Evolutionary conservation across 2,329 filamentous ascomycete species (phyloP).

Genomic region (Neurospora sp.): DNA sequence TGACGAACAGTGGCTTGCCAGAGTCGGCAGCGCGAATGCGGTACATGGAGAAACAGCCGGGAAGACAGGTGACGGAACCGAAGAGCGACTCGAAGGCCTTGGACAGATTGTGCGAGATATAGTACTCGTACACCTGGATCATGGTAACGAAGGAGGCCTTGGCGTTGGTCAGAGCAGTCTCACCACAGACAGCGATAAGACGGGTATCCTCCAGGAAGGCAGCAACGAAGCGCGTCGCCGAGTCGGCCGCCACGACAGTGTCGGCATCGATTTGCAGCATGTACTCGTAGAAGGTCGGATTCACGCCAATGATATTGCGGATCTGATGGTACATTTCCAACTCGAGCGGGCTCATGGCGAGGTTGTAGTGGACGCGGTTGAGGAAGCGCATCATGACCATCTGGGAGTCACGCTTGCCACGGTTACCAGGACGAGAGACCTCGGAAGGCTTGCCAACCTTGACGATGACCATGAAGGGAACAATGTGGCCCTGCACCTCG

Average conservation of each 20-base stretch:
- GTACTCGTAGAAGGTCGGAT: constrained; percentile 97
- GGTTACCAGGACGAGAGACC: constrained; percentile 87
- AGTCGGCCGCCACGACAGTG: constrained; percentile 83
- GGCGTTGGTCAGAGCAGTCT: constrained; percentile 86
- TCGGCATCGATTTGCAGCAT: constrained; percentile 95
- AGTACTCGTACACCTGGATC: constrained; percentile 99
- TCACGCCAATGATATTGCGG: constrained; percentile 96
- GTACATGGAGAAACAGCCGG: constrained; percentile 99
- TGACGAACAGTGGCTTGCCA: constrained; percentile 93
- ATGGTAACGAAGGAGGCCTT: constrained; percentile 93
- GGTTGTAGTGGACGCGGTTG: constrained; percentile 96
- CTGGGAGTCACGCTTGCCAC: constrained; percentile 98
- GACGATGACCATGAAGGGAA: constrained; percentile 92
- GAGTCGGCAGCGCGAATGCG: constrained; percentile 88
- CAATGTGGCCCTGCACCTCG: constrained; percentile 95
- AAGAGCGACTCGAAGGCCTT: constrained; percentile 98
- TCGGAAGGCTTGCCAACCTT: constrained; percentile 98
- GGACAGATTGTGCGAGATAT: constrained; percentile 92
- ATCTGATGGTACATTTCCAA: constrained; percentile 99
- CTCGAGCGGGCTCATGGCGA: constrained; percentile 91
- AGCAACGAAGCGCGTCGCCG: constrained; percentile 84
- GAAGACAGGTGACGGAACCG: constrained; percentile 92
- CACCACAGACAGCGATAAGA: constrained; percentile 88
- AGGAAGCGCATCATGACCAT: constrained; percentile 99
- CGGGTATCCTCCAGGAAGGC: constrained; percentile 86